Base-by-base conservation (phyloP, 73 alveolate species). In the Paramecium octaurelia region DNA sequence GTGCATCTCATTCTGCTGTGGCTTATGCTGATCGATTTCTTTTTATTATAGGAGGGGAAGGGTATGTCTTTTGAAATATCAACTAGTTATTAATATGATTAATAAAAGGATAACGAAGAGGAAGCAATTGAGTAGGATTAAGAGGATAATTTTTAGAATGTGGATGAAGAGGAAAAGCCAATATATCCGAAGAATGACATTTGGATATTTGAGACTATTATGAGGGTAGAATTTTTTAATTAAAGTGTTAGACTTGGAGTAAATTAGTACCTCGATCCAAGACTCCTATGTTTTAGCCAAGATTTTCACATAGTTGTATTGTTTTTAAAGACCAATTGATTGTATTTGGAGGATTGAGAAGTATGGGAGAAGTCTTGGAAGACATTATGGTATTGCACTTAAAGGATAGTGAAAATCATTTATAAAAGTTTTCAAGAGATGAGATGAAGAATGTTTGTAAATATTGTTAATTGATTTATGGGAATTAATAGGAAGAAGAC, bases 31-130 rank as follows among this genome's bases (percentile, higher is more conserved):
- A 73, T 44, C 10, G 94, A 16, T 89, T 70, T 23, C 48, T 89
- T 3, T 89, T 89, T 71, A 71, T 89, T 8, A 69, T 89, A 27
- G 94, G 94, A 20, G 94, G 94, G 44, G 94, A 89, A 27, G 91
- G 91, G 48, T 80, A 77, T 21, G 3, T 14, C n/a, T 1, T 3
- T 54, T 0, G 9, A 64, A 64, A 8, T 34, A n/a, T 27, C 27
- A 64, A 3, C 2, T 59, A 64, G 84, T 31, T 64, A 59, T 59
- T 29, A 59, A 76, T 38, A 18, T 24, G 91, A 80, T 80, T 48
- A 80, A 46, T 38, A 40, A 18, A 80, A 80, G 21, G 76, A 44
- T 46, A 80, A 80, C 44, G 91, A 80, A 23, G 70, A 80, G 8
- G 70, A 80, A 8, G 34, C 57, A 6, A 23, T 80, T 0, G 43